A percentile compares a stretch with the other conserved stretches of the same genome.
phyloP scores from a whole-genome alignment of 2,329 filamentous ascomycete species.

The Tolypocladium ovalisporum region DNA sequence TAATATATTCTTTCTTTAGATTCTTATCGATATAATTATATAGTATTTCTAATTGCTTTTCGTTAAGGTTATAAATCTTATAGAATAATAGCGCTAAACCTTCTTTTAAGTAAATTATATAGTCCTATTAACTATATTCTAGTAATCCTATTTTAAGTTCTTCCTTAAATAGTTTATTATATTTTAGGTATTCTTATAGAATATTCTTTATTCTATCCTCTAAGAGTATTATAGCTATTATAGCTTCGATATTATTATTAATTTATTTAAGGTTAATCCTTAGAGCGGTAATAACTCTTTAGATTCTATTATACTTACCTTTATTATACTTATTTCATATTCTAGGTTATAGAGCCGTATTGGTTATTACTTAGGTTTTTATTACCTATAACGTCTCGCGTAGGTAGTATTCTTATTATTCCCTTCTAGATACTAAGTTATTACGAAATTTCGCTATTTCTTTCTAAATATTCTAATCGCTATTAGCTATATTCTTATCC shows the following conservation, averaged over 20 bases:
- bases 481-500: background rate
- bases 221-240: background rate
- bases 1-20: background rate
- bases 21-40: background rate
- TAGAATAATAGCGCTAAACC: background rate
- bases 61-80: constrained; percentile 4
- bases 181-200: constrained; percentile 2
- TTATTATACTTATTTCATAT: background rate
- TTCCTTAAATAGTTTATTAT: constrained; percentile 5
- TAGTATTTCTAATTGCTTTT: constrained; percentile 2
- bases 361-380: background rate
- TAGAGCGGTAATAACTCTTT: background rate
- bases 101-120: constrained; percentile 3
- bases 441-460: background rate
- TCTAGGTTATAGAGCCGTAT: background rate
- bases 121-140: constrained; percentile 3
- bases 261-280: background rate
- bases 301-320: background rate
- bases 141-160: constrained; percentile 2
- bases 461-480: background rate
- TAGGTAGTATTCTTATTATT: background rate
- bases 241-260: background rate
- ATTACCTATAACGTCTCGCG: background rate
- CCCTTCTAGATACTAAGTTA: background rate
- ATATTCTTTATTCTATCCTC: background rate